Evolutionary conservation across 768 basidiomycete genomes (phyloP).

Genomic region (Tricholomella constricta): DNA sequence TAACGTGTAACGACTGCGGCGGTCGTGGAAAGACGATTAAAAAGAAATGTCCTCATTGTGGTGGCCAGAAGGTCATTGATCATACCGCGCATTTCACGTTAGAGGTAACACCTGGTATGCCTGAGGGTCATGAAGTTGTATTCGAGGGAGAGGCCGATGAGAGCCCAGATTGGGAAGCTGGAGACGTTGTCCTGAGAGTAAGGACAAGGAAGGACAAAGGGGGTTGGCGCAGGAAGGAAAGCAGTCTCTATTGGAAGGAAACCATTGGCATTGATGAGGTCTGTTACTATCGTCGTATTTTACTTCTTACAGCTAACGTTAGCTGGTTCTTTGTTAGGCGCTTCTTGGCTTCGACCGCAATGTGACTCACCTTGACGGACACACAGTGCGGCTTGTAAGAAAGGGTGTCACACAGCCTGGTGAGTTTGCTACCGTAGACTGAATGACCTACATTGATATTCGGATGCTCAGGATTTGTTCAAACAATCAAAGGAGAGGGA

Average conservation of each 20-base stretch:
- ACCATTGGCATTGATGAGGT: conserved; percentile 92
- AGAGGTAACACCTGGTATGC: conserved; percentile 84
- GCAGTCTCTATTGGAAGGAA: conserved; percentile 89
- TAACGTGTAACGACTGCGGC: conserved; percentile 79
- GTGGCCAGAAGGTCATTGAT: conserved; percentile 79
- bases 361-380: conserved; percentile 90
- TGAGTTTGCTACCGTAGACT: conserved; percentile 27
- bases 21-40: conserved; percentile 83
- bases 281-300: conserved; percentile 18
- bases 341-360: conserved; percentile 95
- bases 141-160: conserved; percentile 98
- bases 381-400: conserved; percentile 67
- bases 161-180: conserved; percentile 93
- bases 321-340: conserved; percentile 53
- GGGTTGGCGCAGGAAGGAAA: conserved; percentile 88
- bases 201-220: conserved; percentile 77
- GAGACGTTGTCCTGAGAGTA: conserved; percentile 88
- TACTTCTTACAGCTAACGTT: conserved; percentile 1
- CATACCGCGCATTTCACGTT: conserved; percentile 82
- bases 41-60: conserved; percentile 79
- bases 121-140: conserved; percentile 90
- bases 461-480: conserved; percentile 68
- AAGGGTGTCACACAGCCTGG: conserved; percentile 91
- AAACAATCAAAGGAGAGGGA: conserved; percentile 85
- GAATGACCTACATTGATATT: neutral